Evolutionary conservation across 2,329 filamentous ascomycete genomes (phyloP), one percentile per base, ranked within the genome.

Genomic region (Helicocarpus griseus): DNA sequence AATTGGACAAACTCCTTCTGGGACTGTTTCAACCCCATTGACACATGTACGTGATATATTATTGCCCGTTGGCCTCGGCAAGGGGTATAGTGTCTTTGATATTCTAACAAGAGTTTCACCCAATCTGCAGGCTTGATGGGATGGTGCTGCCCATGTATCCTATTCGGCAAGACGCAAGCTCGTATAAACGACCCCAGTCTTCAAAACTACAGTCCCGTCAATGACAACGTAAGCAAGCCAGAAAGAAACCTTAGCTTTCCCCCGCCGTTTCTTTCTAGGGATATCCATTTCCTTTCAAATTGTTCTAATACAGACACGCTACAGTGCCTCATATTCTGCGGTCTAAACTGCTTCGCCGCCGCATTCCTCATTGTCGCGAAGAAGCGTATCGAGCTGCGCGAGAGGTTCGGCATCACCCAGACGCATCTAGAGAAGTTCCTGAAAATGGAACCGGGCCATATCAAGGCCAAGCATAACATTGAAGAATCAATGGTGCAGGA

Each of bases 391-490:
- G 50, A 52, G n/a, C n/a, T 52, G 29, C 50, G 50, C 21, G 38
- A 49, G 28, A 43, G 49, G 28, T 49, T 44, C 46, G 45, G 45
- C 50, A 52, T 52, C 45, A 52, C 11, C 17, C 31, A 52, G 28
- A 49, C 44, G 17, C 50, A 52, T 24, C 50, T 52, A 14, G 50
- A 52, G 28, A 43, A 38, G 28, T 52, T 52, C 45, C 28, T 52
- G 22, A 52, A 52, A 46, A 49, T 43, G 46, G 45, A 52, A 39
- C 50, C 50, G 5, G 50, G 50, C 31, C 5, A 38, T 17, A 49
- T 49, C 45, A 52, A 52, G 50, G 21, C 44, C 28, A 52, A 52
- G 13, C 50, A 52, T 31, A 44, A 44, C 38, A 26, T 49, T 29
- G 44, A 48, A 26, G 50, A 41, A 13, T 49, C 45, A n/a, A 9